These are phyloP conservation scores for Penicillium cataractarum DNA, from an alignment of 495 filamentous ascomycete species.

Conservation along the genomic window DNA sequence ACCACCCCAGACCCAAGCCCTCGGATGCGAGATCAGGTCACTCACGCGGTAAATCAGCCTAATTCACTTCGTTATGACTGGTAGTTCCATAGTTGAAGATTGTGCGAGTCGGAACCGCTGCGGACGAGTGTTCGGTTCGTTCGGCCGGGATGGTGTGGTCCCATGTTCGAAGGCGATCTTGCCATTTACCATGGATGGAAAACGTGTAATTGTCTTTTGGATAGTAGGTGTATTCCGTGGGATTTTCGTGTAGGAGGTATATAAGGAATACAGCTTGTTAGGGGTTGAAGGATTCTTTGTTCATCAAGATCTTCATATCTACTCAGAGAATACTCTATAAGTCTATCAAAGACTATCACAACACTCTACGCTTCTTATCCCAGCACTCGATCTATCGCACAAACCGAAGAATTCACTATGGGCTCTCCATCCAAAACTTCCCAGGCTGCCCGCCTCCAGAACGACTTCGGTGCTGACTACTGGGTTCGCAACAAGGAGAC, in stretches of 20 bases:
- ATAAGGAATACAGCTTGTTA: neutral
- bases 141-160: neutral
- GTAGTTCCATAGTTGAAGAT: no score
- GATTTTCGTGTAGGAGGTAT: neutral
- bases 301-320: neutral
- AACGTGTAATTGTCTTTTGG: neutral
- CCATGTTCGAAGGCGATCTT: neutral
- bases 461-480: constrained; percentile 46
- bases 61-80: neutral
- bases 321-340: neutral
- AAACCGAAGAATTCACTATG: no score
- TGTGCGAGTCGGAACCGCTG: neutral
- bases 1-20: neutral
- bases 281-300: neutral
- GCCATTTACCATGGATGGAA: neutral
- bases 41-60: neutral
- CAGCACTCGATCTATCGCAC: no score
- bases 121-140: neutral
- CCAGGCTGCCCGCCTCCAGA: constrained; percentile 35
- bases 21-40: constrained; percentile 8
- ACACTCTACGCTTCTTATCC: neutral
- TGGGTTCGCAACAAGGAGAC: constrained; percentile 35
- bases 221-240: neutral
- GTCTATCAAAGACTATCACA: neutral
- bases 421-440: constrained; percentile 9